Base-by-base conservation (phyloP, 345 rosid genomes). In the Psidium friedrichsthalianum region DNA sequence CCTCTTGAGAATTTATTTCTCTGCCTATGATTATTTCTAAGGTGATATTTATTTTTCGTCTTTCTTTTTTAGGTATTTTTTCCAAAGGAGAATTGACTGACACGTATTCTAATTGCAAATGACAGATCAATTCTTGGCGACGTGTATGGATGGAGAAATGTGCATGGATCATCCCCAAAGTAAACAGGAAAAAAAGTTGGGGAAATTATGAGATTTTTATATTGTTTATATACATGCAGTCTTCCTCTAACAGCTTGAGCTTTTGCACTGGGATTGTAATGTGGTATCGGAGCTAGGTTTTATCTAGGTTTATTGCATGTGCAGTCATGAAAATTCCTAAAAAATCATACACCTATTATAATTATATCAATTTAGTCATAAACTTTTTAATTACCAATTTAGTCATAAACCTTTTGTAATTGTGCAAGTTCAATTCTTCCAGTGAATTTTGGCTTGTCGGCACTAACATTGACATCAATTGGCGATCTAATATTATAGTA, bases 271-370 rank as follows among this genome's bases (percentile, higher is more conserved):
- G 13, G 11, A 58, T n/a, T 58, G 32, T 58, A n/a, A 58, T 5
- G n/a, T 58, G 32, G 32, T 12, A 14, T n/a, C 6, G 8, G 69
- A 58, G 64, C 8, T 0, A 0, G 69, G 18, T 12, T n/a, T n/a
- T 58, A 7, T 6, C 0, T n/a, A 0, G 18, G 14, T 58, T 58
- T 58, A 12, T 58, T 58, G 36, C 0, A 0, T 0, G 0, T 11
- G 29, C 11, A 27, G 59, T 56, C 42, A 40, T 3, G 42, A 40
- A 40, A 2, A 40, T 40, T 40, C 42, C 42, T 2, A 40, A 40
- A 40, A 40, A 40, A 5, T 40, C 5, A 3, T 40, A 40, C 0
- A 40, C 42, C 36, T 36, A 36, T 36, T 36, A 36, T 36, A 36
- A 36, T 36, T 36, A 36, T 36, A 3, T 3, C 36, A 36, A 36